These are phyloP conservation scores for Mucor irregularis DNA, from an alignment of 371 early-diverging fungal species.

Conservation along the genomic window DNA sequence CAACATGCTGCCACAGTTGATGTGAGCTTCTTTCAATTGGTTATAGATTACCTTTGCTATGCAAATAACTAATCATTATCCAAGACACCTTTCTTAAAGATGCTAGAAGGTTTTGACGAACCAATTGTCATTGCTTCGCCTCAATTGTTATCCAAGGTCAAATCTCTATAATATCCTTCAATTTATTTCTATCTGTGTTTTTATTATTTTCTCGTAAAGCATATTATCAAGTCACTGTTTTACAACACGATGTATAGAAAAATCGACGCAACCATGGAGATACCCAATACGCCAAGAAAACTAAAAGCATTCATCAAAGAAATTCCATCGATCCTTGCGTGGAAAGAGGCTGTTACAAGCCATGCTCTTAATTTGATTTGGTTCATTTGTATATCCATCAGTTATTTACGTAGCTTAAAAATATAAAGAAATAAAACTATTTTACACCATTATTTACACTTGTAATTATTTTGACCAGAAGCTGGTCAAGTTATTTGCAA, in stretches of 20 bases:
- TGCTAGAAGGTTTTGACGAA: too few relatives aligned
- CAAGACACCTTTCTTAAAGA: too few relatives aligned
- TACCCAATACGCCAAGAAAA: constrained; percentile 9
- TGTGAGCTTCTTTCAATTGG: too few relatives aligned
- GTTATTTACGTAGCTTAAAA: constrained; percentile 1
- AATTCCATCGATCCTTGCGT: constrained; percentile 8
- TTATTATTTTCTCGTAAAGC: too few relatives aligned
- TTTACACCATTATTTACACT: constrained; percentile 4
- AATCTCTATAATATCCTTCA: too few relatives aligned
- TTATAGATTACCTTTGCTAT: too few relatives aligned
- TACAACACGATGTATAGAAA: constrained; percentile 4
- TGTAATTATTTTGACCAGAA: constrained; percentile 10
- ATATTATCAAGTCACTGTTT: too few relatives aligned
- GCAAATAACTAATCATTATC: too few relatives aligned
- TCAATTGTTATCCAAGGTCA: too few relatives aligned
- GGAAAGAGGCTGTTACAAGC: constrained; percentile 4
- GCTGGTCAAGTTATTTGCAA: constrained; percentile 6
- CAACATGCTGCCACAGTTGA: too few relatives aligned
- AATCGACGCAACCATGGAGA: constrained; percentile 1
- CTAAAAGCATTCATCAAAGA: constrained; percentile 4
- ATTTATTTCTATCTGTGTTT: too few relatives aligned
- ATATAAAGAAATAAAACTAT: constrained; percentile 6
- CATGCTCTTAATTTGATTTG: constrained; percentile 9
- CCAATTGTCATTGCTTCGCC: too few relatives aligned
- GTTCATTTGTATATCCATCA: constrained; percentile 2